Evolutionary conservation across 495 filamentous ascomycete genomes (phyloP).

Genomic region (Lasiosphaeriaceae sp.): DNA sequence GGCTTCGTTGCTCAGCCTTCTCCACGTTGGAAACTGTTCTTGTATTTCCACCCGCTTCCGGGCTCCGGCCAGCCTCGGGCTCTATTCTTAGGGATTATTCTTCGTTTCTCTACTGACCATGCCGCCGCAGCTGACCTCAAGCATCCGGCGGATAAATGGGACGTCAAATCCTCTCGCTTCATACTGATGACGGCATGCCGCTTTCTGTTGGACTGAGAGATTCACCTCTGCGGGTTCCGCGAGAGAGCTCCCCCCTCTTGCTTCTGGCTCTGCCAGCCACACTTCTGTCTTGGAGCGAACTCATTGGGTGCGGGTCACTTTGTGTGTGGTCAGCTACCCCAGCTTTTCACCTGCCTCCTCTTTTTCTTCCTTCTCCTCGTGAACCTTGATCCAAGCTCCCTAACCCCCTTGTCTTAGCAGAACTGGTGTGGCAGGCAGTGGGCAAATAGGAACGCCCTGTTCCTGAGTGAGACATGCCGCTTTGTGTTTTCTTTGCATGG

Average conservation of each 20-base stretch:
- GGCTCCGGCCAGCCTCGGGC: slow-evolving; percentile 4
- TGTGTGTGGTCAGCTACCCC: slow-evolving; percentile 2
- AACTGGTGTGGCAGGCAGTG: slow-evolving; percentile 6
- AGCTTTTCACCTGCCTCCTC: slow-evolving; percentile 1
- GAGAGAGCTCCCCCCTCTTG: slow-evolving; percentile 7
- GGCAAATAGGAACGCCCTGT: slow-evolving; percentile 8
- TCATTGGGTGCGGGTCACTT: slow-evolving; percentile 3
- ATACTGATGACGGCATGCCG: slow-evolving; percentile 1
- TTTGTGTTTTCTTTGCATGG: slow-evolving; percentile 16
- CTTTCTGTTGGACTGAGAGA: slow-evolving; percentile 4
- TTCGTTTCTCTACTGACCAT: slow-evolving; percentile 2
- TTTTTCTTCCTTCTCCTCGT: slow-evolving; percentile 4
- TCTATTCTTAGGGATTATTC: slow-evolving; percentile 17
- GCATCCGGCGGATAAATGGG: slow-evolving; percentile 19
- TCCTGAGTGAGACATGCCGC: slow-evolving; percentile 13
- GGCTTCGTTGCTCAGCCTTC: neutral
- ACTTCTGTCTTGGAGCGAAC: neutral
- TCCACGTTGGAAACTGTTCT: neutral
- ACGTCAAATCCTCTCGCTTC: slow-evolving; percentile 1
- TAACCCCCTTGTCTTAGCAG: neutral
- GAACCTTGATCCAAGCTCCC: slow-evolving; percentile 15
- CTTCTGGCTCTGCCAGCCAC: slow-evolving; percentile 3
- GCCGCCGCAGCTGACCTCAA: slow-evolving; percentile 11
- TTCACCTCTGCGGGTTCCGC: slow-evolving; percentile 5
- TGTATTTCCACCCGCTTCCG: neutral